Evolutionary conservation across 1,139 yeast genomes (phyloP).

Genomic region (Yamadazyma siamensis): DNA sequence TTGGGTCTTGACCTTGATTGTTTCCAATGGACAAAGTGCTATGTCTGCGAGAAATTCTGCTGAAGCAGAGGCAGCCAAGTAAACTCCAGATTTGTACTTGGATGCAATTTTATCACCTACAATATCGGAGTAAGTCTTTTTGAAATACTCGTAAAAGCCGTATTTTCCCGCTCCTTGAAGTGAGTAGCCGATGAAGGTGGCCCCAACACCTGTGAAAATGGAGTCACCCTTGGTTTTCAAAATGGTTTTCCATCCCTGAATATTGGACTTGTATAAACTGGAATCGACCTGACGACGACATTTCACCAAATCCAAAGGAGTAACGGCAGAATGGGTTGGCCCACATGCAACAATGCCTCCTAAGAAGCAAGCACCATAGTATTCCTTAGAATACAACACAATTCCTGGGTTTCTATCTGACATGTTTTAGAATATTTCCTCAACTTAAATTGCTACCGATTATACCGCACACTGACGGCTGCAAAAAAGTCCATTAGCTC

Average conservation of each 20-base stretch:
- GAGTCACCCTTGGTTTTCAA: conserved; percentile 74
- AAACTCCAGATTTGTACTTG: conserved; percentile 70
- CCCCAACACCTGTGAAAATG: conserved; percentile 82
- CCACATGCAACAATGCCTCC: conserved; percentile 96
- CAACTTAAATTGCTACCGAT: conserved; percentile 3
- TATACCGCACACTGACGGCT: too few relatives aligned
- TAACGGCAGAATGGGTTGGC: conserved; percentile 88
- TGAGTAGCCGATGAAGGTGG: conserved; percentile 87
- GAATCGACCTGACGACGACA: conserved; percentile 88
- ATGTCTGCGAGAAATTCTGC: conserved; percentile 93
- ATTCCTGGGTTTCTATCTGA: conserved; percentile 21
- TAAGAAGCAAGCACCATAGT: conserved; percentile 77
- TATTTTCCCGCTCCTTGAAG: conserved; percentile 96
- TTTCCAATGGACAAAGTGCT: conserved; percentile 88
- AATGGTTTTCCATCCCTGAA: conserved; percentile 77
- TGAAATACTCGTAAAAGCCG: conserved; percentile 89
- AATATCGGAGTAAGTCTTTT: conserved; percentile 65
- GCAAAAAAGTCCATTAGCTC: too few relatives aligned
- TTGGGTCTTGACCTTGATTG: conserved; percentile 89
- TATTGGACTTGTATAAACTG: conserved; percentile 63
- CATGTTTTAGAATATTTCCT: too few relatives aligned
- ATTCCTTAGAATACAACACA: conserved; percentile 62
- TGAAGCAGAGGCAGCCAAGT: conserved; percentile 80
- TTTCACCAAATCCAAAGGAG: conserved; percentile 90
- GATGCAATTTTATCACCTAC: conserved; percentile 64